These are phyloP conservation scores for Microdochium nivale DNA, from an alignment of 2,329 filamentous ascomycete species.

Conservation along the genomic window DNA sequence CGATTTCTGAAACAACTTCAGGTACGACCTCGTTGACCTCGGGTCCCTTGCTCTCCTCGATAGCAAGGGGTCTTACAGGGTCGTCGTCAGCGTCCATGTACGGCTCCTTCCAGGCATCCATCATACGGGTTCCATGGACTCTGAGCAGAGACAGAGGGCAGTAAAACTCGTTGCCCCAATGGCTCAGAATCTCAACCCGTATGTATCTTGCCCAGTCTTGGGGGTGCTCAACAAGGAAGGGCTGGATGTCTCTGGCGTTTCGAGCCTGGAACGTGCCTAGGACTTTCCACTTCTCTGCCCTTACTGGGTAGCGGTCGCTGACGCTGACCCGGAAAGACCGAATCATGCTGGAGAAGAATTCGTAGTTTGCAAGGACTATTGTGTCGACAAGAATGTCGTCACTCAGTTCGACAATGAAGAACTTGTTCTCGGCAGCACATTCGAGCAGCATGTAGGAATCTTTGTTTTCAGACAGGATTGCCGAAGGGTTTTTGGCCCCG, in stretches of 20 bases:
- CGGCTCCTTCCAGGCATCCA: conserved; percentile 84
- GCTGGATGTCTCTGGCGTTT: conserved; percentile 88
- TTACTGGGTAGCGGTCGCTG: conserved; percentile 89
- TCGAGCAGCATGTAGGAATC: conserved; percentile 97
- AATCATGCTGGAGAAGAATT: conserved; percentile 98
- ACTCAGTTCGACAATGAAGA: conserved; percentile 88
- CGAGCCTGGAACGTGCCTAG: conserved; percentile 83
- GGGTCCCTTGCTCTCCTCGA: conserved; percentile 5
- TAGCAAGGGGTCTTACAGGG: conserved; percentile 8
- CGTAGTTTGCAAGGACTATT: conserved; percentile 93
- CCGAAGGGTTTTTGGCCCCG: conserved; percentile 78
- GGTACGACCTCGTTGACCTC: conserved; percentile 22
- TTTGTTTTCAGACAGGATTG: conserved; percentile 91
- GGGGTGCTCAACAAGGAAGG: conserved; percentile 88
- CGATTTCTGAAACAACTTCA: conserved; percentile 9
- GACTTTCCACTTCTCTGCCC: conserved; percentile 83
- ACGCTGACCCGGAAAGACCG: conserved; percentile 85
- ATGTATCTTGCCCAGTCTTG: conserved; percentile 94
- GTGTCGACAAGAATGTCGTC: conserved; percentile 84
- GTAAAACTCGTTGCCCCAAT: conserved; percentile 95
- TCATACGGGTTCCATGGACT: conserved; percentile 92
- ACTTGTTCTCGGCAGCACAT: conserved; percentile 81
- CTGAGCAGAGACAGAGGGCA: conserved; percentile 86
- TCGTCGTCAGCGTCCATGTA: conserved; percentile 56
- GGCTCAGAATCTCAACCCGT: conserved; percentile 81